phyloP scores from a whole-genome alignment of 2,329 filamentous ascomycete species.

The Plenodomus lindquistii region DNA sequence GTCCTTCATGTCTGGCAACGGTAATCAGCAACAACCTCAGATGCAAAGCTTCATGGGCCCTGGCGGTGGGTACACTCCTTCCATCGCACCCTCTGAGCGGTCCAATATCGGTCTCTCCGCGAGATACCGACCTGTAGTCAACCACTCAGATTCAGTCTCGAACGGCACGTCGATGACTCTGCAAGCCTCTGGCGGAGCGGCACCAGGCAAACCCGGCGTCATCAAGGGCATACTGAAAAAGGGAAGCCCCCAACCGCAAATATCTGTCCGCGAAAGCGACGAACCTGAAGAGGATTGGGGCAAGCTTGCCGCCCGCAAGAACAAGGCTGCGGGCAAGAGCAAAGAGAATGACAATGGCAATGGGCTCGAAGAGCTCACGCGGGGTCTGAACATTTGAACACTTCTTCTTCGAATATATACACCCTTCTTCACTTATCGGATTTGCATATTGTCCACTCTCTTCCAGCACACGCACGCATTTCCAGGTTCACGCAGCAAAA shows the following conservation, averaged over 20 bases:
- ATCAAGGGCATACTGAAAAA: conserved; percentile 44
- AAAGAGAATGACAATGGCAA: conserved; percentile 17
- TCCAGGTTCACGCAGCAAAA: not conserved
- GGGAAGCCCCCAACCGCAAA: conserved; percentile 15
- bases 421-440: conserved; percentile 5
- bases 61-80: conserved; percentile 71
- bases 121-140: conserved; percentile 85
- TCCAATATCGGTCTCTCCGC: conserved; percentile 91
- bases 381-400: conserved; percentile 28
- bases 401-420: conserved; percentile 3
- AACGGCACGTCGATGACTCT: conserved; percentile 39
- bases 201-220: conserved; percentile 13
- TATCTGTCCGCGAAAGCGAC: conserved; percentile 25
- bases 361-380: conserved; percentile 30
- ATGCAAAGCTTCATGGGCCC: conserved; percentile 35
- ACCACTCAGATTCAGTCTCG: conserved; percentile 34
- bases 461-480: conserved; percentile 7
- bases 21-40: conserved; percentile 53
- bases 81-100: conserved; percentile 92
- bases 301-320: conserved; percentile 36
- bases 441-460: not conserved
- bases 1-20: conserved; percentile 48
- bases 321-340: conserved; percentile 22
- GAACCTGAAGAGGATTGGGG: conserved; percentile 43
- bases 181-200: conserved; percentile 33